These are phyloP conservation scores for Lipomyces anomalus DNA, from an alignment of 805 yeast genomes.

Conservation along the genomic window DNA sequence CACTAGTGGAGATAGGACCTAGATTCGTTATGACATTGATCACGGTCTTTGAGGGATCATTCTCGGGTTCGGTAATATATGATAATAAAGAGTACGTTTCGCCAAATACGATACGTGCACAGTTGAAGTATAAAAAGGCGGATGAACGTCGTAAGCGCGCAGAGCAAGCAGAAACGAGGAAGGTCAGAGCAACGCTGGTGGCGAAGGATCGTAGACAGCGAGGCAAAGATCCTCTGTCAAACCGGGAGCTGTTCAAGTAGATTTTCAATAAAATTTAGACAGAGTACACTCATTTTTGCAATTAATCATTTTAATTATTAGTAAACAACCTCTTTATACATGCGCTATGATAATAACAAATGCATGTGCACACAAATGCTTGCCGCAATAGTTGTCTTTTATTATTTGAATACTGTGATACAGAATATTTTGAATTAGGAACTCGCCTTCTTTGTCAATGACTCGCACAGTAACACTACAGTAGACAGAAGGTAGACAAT, in stretches of 20 bases:
- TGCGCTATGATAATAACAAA: too few relatives aligned
- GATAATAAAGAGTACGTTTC: conserved; percentile 96
- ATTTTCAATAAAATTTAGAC: too few relatives aligned
- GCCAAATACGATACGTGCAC: conserved; percentile 92
- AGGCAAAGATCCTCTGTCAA: conserved; percentile 18
- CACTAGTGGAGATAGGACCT: conserved; percentile 93
- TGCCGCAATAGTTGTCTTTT: too few relatives aligned
- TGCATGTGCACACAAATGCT: too few relatives aligned
- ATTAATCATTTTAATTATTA: too few relatives aligned
- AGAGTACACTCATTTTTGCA: too few relatives aligned
- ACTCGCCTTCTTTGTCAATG: too few relatives aligned
- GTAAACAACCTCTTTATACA: too few relatives aligned
- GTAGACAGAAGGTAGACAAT: too few relatives aligned
- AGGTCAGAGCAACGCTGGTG: conserved; percentile 12
- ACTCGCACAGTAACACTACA: too few relatives aligned
- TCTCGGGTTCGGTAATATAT: conserved; percentile 95
- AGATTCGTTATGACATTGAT: conserved; percentile 89
- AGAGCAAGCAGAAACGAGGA: conserved; percentile 35
- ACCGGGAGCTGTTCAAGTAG: conserved; percentile 11
- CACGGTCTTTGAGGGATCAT: conserved; percentile 89
- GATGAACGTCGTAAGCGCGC: conserved; percentile 70
- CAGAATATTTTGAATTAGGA: too few relatives aligned
- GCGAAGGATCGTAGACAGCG: conserved; percentile 10
- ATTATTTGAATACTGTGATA: too few relatives aligned
- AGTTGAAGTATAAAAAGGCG: conserved; percentile 72